Conservation (phyloP, 805 yeast genomes). For the Ogataea methanolica region DNA sequence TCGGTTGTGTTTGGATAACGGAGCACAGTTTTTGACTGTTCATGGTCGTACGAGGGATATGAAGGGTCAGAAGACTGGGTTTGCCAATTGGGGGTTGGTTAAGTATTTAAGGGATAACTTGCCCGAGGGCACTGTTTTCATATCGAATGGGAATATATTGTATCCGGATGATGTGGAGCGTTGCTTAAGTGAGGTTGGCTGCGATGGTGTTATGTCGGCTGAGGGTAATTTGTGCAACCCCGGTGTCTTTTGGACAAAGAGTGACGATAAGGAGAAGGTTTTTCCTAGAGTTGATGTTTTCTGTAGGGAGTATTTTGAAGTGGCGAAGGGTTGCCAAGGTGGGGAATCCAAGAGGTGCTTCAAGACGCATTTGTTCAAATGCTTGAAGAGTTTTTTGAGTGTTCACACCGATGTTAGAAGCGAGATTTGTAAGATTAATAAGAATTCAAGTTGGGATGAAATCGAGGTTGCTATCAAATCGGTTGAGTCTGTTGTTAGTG, state of each 20-base stretch:
- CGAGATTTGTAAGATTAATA: conserved; percentile 51
- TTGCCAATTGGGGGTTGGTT: conserved; percentile 88
- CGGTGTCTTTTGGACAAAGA: conserved; percentile 68
- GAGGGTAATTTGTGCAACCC: conserved; percentile 95
- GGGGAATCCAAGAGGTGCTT: conserved; percentile 76
- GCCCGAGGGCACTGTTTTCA: conserved; percentile 76
- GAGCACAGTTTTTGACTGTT: conserved; percentile 91
- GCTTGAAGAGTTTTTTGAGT: conserved; percentile 75
- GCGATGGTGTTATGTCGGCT: conserved; percentile 97
- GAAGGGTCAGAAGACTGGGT: conserved; percentile 95
- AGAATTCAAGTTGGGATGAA: conserved; percentile 38
- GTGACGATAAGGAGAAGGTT: conserved; percentile 51
- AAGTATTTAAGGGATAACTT: conserved; percentile 72
- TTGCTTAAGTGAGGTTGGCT: conserved; percentile 56
- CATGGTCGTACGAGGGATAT: conserved; percentile 96
- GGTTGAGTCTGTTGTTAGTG: conserved; percentile 64
- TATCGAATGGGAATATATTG: conserved; percentile 92
- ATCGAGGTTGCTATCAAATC: conserved; percentile 47
- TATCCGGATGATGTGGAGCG: conserved; percentile 80
- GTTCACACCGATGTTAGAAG: conserved; percentile 75
- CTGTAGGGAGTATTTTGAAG: conserved; percentile 82
- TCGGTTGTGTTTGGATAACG: conserved; percentile 80
- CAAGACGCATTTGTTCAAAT: conserved; percentile 90
- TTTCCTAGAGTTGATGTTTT: conserved; percentile 84
- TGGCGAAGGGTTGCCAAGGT: conserved; percentile 58